Conservation (phyloP, 371 early-diverging fungal species). For the Nematocida sp. region DNA sequence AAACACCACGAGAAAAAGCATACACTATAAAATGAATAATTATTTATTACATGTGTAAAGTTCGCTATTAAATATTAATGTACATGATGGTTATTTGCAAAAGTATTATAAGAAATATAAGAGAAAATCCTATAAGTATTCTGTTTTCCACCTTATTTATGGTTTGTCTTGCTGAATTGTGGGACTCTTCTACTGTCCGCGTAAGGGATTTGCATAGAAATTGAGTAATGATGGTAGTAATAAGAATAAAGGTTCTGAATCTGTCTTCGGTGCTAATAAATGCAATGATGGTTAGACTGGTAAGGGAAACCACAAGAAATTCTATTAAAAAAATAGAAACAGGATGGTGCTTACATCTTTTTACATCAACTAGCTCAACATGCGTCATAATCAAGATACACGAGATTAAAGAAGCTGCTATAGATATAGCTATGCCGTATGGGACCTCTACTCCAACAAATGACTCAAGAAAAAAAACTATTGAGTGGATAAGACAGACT, state of each 20-base stretch:
- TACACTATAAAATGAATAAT: no score
- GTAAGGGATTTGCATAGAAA: constrained; percentile 48
- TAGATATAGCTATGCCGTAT: constrained; percentile 22
- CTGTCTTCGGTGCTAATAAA: constrained; percentile 23
- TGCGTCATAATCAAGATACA: constrained; percentile 20
- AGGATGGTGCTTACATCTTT: not conserved
- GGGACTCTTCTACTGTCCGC: constrained; percentile 1
- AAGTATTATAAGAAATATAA: constrained; percentile 16
- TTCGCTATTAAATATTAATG: no score
- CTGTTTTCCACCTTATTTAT: not conserved
- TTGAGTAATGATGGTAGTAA: constrained; percentile 27
- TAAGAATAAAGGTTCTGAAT: constrained; percentile 30
- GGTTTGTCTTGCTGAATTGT: constrained; percentile 13
- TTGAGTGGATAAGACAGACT: constrained; percentile 38
- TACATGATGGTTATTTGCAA: constrained; percentile 23
- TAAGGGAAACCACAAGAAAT: not conserved
- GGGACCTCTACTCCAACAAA: constrained; percentile 36
- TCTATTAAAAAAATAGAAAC: not conserved
- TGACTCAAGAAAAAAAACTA: constrained; percentile 35
- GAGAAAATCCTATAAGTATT: not conserved
- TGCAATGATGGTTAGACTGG: constrained; percentile 6
- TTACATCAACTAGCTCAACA: constrained; percentile 34
- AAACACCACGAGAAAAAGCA: no score
- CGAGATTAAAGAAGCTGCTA: constrained; percentile 26
- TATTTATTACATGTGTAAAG: no score